These are phyloP conservation scores for Fusarium sp. DNA, from an alignment of 2,329 filamentous ascomycete genomes.

Conservation along the genomic window DNA sequence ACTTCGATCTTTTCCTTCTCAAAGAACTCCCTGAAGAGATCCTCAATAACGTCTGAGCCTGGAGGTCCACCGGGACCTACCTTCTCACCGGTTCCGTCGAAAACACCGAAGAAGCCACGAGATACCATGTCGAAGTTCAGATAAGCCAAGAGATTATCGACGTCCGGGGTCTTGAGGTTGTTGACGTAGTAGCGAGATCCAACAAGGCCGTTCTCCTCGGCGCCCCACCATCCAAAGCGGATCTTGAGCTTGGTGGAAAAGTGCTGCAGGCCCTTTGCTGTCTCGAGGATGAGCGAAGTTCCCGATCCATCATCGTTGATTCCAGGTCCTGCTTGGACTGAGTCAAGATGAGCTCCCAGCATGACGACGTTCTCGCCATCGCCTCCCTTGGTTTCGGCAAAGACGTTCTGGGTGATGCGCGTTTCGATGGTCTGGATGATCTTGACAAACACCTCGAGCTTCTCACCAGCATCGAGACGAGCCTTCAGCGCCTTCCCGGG, in stretches of 20 bases:
- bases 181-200: conserved; percentile 52
- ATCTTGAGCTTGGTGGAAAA: conserved; percentile 51
- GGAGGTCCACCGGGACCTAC: conserved; percentile 50
- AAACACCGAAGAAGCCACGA: conserved; percentile 50
- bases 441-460: conserved; percentile 50
- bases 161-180: conserved; percentile 46
- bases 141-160: conserved; percentile 51
- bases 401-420: conserved; percentile 56
- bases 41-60: conserved; percentile 47
- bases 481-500: conserved; percentile 43
- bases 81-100: conserved; percentile 49
- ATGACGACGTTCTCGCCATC: conserved; percentile 55
- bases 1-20: conserved; percentile 47
- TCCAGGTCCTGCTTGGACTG: conserved; percentile 56
- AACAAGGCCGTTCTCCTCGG: conserved; percentile 56
- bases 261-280: conserved; percentile 52
- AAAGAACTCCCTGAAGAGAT: conserved; percentile 50
- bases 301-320: conserved; percentile 61
- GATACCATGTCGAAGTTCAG: conserved; percentile 57
- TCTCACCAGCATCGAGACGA: conserved; percentile 48
- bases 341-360: conserved; percentile 57
- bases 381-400: conserved; percentile 57
- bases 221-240: conserved; percentile 58
- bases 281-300: conserved; percentile 53
- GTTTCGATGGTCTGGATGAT: conserved; percentile 50